Evolutionary conservation across 2,329 filamentous ascomycete species (phyloP), one percentile per base, ranked within the genome.

Genomic region (Periconia macrospinosa): DNA sequence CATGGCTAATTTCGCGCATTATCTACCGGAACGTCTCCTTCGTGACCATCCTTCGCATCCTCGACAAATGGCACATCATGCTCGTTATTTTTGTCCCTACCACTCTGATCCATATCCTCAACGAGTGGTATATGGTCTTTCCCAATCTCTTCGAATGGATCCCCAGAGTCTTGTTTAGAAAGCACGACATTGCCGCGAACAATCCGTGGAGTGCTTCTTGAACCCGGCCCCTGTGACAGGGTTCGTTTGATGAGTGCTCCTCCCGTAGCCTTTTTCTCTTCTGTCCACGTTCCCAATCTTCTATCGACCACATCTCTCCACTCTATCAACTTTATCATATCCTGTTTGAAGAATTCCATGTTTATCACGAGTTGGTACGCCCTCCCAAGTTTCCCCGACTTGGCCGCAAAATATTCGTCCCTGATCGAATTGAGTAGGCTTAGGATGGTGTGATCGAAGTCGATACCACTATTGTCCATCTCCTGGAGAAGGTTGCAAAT

Each of bases 401-500:
- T 45, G 7, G 66, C 68, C 27, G 60, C 50, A 1, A 60, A 42
- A 30, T 59, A 59, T 45, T 74, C 65, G 10, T 54, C 51, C 9
- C 73, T 55, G 6, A 79, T 73, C 2, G 52, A 49, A 14, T 74
- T 64, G 0, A 81, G 57, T 6, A 80, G 45, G 1, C 60, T 54
- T 13, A 78, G 66, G 0, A 83, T 85, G 19, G 71, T 70, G 11
- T 62, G 57, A 59, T 88, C 81, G 54, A 83, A 84, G 45, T 81
- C 80, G 5, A 90, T 75, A 0, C 86, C 86, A 1, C 82, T 80
- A 33, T 81, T 76, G 41, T 82, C 80, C 87, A 91, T 90, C 73
- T 90, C 87, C 41, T 81, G 77, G 6, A 90, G 73, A 1, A 88
- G 68, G 3, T 79, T 75, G 47, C 85, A 72, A 20, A 88, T 81